These are phyloP conservation scores for Botrytis elliptica DNA, from an alignment of 2,329 filamentous ascomycete species.

Conservation along the genomic window DNA sequence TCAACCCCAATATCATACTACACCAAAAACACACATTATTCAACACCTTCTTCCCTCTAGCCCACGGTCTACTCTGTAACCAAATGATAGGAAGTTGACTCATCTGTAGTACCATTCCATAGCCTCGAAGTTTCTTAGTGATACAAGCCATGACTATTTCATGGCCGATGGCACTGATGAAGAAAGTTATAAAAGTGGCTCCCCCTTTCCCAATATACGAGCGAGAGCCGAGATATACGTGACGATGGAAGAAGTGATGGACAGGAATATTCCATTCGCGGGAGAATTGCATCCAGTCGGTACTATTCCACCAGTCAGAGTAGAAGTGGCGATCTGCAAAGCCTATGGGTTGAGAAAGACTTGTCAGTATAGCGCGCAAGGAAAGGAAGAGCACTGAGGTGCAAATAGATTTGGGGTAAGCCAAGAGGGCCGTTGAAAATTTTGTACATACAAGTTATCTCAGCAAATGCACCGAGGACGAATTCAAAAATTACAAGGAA, in stretches of 20 bases:
- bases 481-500: constrained; percentile 99
- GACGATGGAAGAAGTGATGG: constrained; percentile 89
- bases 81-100: constrained; percentile 93
- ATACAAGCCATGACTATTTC: constrained; percentile 98
- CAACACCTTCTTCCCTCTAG: constrained; percentile 71
- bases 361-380: constrained; percentile 4
- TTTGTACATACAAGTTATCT: constrained; percentile 65
- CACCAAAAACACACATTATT: constrained; percentile 93
- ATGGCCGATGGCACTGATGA: constrained; percentile 85
- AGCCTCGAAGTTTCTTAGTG: constrained; percentile 92
- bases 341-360: constrained; percentile 25
- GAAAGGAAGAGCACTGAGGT: not conserved
- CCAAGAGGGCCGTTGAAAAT: not conserved
- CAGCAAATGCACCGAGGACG: constrained; percentile 87
- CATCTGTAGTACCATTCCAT: constrained; percentile 95
- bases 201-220: constrained; percentile 71
- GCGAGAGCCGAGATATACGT: constrained; percentile 85
- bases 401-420: not conserved
- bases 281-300: constrained; percentile 93
- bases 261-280: constrained; percentile 98
- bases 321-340: constrained; percentile 97
- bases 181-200: constrained; percentile 86
- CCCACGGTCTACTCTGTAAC: constrained; percentile 76
- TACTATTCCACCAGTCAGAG: constrained; percentile 72
- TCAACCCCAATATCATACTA: constrained; percentile 84